A percentile compares a stretch with the other conserved stretches of the same genome.
phyloP scores from a whole-genome alignment of 2,329 filamentous ascomycete species.

The Orbilia blumenaviensis region DNA sequence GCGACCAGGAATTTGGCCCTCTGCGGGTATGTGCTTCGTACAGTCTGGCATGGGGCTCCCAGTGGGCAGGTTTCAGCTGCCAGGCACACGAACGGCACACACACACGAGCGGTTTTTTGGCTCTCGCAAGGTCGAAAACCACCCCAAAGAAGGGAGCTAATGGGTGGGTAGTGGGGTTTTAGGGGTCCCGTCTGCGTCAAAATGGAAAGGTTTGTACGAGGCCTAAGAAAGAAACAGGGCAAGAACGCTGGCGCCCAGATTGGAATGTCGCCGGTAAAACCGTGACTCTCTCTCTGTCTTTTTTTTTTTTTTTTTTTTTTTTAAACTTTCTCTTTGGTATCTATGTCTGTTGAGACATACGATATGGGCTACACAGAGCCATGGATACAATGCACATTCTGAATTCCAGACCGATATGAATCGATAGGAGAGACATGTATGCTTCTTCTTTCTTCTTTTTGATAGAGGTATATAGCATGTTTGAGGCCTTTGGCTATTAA shows the following conservation, averaged over 20 bases:
- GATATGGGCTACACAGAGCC: no score
- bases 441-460: no score
- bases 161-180: not conserved
- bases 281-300: no score
- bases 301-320: no score
- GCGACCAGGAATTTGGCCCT: constrained; percentile 6
- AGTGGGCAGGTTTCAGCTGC: constrained; percentile 48
- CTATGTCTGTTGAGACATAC: no score
- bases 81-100: constrained; percentile 26
- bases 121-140: not conserved
- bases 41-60: constrained; percentile 36
- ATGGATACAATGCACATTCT: no score
- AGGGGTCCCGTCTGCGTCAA: not conserved
- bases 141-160: constrained; percentile 3
- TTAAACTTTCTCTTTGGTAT: no score
- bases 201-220: not conserved
- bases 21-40: constrained; percentile 34
- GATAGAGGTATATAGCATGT: no score
- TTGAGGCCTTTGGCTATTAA: constrained; percentile 27
- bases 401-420: constrained; percentile 14
- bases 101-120: constrained; percentile 2
- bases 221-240: constrained; percentile 22
- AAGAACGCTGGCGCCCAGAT: constrained; percentile 26
- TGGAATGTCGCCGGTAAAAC: no score
- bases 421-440: not conserved